phyloP scores from a whole-genome alignment of 345 rosid genomes.

The Camelina sativa region DNA sequence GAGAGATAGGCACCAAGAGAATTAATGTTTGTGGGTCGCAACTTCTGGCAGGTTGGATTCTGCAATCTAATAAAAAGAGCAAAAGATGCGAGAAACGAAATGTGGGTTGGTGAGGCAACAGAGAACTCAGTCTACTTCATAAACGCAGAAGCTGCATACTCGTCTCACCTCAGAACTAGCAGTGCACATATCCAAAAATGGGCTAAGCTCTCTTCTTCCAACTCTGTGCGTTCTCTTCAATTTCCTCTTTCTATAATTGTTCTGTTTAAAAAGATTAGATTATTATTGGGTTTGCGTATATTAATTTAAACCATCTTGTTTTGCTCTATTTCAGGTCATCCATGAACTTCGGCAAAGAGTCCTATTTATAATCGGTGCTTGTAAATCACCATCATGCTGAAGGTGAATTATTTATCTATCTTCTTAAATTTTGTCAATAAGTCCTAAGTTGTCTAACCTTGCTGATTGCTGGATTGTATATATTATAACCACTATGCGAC shows the following conservation, averaged over 20 bases:
- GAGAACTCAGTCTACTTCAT: constrained; percentile 72
- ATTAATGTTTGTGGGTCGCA: not conserved
- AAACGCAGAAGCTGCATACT: constrained; percentile 51
- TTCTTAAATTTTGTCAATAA: not conserved
- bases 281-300: not conserved
- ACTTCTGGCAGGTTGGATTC: constrained; percentile 71
- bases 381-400: constrained; percentile 20
- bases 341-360: constrained; percentile 63
- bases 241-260: constrained; percentile 7
- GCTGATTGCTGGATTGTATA: not conserved
- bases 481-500: constrained; percentile 5
- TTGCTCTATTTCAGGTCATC: constrained; percentile 54
- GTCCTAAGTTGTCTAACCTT: constrained; percentile 6
- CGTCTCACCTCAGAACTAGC: constrained; percentile 70
- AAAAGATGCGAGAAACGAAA: constrained; percentile 66
- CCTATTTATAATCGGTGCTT: constrained; percentile 52
- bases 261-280: not conserved
- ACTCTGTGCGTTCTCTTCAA: constrained; percentile 47
- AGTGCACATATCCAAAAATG: constrained; percentile 58
- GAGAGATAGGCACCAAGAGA: not conserved
- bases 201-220: constrained; percentile 65
- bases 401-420: constrained; percentile 17
- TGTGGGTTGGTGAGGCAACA: constrained; percentile 89
- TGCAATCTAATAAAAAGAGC: constrained; percentile 79
- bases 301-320: not conserved